Percentiles rank a stretch among this genome's conserved stretches.
phyloP scores from a whole-genome alignment of 2,329 filamentous ascomycete species.

The Monosporascus ibericus region DNA sequence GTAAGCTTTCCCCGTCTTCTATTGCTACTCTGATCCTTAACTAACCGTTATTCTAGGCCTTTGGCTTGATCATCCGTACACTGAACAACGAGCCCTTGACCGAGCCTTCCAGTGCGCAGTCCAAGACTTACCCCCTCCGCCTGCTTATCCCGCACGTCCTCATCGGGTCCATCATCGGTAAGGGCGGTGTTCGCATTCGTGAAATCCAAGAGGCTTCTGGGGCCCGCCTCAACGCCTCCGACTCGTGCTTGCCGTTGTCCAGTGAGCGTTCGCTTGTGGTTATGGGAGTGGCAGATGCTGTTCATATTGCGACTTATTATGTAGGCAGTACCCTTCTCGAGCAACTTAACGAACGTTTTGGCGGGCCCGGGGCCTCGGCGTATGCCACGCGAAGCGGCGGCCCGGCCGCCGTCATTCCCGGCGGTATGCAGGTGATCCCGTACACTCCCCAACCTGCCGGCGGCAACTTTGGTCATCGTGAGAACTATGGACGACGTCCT shows the following conservation, averaged over 20 bases:
- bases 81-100: conserved; percentile 94
- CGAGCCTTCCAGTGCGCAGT: conserved; percentile 81
- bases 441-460: conserved; percentile 91
- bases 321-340: conserved; percentile 96
- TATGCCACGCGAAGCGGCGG: conserved; percentile 94
- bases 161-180: conserved; percentile 98
- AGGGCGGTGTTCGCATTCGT: conserved; percentile 89
- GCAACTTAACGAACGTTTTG: conserved; percentile 94
- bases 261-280: conserved; percentile 97
- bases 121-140: conserved; percentile 94
- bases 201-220: conserved; percentile 98
- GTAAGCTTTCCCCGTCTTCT: conserved; percentile 40
- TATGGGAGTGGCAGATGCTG: conserved; percentile 93
- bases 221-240: conserved; percentile 91
- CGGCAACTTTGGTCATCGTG: conserved; percentile 86
- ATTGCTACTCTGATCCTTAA: conserved; percentile 1
- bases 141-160: conserved; percentile 94
- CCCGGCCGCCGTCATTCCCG: conserved; percentile 86
- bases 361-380: conserved; percentile 91
- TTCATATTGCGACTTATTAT: conserved; percentile 98
- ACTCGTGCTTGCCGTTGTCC: conserved; percentile 87
- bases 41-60: conserved; percentile 55
- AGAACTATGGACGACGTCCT: conserved; percentile 72
- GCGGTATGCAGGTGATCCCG: conserved; percentile 98
- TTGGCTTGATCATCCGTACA: conserved; percentile 95